A percentile compares a stretch with the other conserved stretches of the same genome.
Conservation (phyloP, 371 early-diverging fungal species). For the Smittium culicis region DNA sequence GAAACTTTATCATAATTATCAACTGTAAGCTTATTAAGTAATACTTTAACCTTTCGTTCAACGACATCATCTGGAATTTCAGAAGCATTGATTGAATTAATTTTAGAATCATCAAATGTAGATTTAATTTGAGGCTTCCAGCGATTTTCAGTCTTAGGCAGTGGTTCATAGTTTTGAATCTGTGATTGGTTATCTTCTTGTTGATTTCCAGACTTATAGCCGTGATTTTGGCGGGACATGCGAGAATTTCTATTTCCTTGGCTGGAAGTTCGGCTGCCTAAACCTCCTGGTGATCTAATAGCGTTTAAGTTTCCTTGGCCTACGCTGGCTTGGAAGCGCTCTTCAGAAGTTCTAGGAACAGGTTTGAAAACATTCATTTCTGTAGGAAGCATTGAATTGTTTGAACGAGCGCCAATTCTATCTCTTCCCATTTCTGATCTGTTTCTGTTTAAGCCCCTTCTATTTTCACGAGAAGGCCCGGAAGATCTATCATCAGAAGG, state of each 20-base stretch:
- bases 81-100: conserved; percentile 19
- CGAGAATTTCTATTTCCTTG: not conserved
- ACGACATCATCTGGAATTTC: conserved; percentile 44
- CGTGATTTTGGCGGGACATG: not conserved
- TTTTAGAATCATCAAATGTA: conserved; percentile 12
- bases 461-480: conserved; percentile 37
- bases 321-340: conserved; percentile 35
- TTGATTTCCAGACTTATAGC: conserved; percentile 29
- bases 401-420: conserved; percentile 35
- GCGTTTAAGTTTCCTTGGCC: conserved; percentile 13
- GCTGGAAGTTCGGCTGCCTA: conserved; percentile 8
- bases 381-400: conserved; percentile 21
- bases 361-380: conserved; percentile 29
- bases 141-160: conserved; percentile 65
- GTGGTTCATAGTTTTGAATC: conserved; percentile 48
- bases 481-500: conserved; percentile 47
- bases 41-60: conserved; percentile 64
- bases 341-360: conserved; percentile 32
- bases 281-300: not conserved
- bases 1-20: conserved; percentile 84
- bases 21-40: conserved; percentile 87
- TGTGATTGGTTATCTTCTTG: conserved; percentile 28
- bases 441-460: conserved; percentile 39
- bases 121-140: conserved; percentile 55
- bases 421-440: conserved; percentile 45